phyloP scores from a whole-genome alignment of 2,329 filamentous ascomycete genomes.

The Talaromyces marneffei region DNA sequence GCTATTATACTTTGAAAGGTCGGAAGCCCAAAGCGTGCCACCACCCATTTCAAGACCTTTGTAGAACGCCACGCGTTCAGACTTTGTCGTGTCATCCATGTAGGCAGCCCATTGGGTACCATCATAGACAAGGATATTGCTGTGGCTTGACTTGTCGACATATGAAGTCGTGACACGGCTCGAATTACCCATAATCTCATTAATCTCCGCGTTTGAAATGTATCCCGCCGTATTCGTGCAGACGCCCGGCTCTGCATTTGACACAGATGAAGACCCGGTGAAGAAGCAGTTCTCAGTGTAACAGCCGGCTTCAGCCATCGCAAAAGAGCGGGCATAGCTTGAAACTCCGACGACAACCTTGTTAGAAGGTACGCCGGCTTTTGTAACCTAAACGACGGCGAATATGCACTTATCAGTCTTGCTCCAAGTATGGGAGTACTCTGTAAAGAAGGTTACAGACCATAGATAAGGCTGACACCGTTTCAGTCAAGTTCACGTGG shows the following conservation, averaged over 20 bases:
- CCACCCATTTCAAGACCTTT: not conserved
- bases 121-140: not conserved
- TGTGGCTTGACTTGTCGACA: not conserved
- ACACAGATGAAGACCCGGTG: slow-evolving; percentile 26
- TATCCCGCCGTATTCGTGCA: slow-evolving; percentile 37
- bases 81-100: not conserved
- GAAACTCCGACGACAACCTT: slow-evolving; percentile 30
- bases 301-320: slow-evolving; percentile 28
- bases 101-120: not conserved
- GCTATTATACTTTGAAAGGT: not conserved
- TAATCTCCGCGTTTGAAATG: slow-evolving; percentile 18
- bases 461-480: slow-evolving; percentile 27
- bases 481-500: slow-evolving; percentile 38
- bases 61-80: not conserved
- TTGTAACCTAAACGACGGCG: too few species aligned
- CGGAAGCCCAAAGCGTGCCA: not conserved
- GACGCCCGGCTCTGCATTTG: slow-evolving; percentile 24
- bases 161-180: not conserved
- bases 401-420: too few species aligned
- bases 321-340: slow-evolving; percentile 32
- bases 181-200: not conserved
- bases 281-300: slow-evolving; percentile 27
- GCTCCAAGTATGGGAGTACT: too few species aligned
- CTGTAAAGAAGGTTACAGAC: too few species aligned
- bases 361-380: slow-evolving; percentile 30